Percentiles rank a stretch among this genome's conserved stretches.
phyloP scores from a whole-genome alignment of 345 rosid species.

The Lepidium aucheri region DNA sequence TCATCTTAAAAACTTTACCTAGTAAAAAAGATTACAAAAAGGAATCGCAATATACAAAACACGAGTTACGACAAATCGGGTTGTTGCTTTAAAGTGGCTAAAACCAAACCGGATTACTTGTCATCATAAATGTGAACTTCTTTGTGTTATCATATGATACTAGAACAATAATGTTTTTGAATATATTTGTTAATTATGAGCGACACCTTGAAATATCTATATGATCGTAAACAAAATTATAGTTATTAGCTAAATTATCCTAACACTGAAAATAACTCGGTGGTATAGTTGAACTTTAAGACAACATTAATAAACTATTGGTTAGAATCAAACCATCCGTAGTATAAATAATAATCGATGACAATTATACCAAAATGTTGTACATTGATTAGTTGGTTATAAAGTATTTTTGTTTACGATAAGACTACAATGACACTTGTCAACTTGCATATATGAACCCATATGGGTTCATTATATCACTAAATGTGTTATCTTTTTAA shows the following conservation, averaged over 20 bases:
- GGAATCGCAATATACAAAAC: neutral
- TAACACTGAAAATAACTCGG: no score
- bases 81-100: neutral
- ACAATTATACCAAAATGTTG: neutral
- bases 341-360: no score
- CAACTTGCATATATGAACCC: constrained; percentile 5
- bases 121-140: neutral
- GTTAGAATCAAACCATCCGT: no score
- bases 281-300: no score
- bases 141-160: neutral
- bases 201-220: no score
- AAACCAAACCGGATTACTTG: neutral
- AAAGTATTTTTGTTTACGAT: neutral
- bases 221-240: neutral
- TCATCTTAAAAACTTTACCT: neutral
- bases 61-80: neutral
- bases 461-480: neutral
- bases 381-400: neutral
- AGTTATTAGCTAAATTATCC: no score
- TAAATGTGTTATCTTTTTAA: neutral
- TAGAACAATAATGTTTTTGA: neutral
- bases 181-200: no score
- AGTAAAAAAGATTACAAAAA: neutral
- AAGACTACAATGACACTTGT: neutral
- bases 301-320: no score